phyloP scores from a whole-genome alignment of 257 asterid species.

The Scutellaria galericulata region DNA sequence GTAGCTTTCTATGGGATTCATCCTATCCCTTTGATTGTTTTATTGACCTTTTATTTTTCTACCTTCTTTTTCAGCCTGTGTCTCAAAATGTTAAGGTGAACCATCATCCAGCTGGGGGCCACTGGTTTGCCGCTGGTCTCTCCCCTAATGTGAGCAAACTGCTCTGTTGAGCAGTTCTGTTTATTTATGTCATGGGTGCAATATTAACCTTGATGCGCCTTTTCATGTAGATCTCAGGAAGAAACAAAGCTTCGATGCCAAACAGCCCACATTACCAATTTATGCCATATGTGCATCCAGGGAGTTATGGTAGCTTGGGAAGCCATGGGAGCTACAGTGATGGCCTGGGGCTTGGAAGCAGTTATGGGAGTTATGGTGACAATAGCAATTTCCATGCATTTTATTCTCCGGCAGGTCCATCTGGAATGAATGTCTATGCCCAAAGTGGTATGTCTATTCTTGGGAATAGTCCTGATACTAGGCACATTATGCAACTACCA shows the following conservation, averaged over 20 bases:
- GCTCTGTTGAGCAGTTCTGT: constrained; percentile 31
- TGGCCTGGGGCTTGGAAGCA: constrained; percentile 77
- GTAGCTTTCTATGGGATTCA: constrained; percentile 20
- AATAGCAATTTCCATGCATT: constrained; percentile 79
- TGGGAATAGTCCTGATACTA: constrained; percentile 92
- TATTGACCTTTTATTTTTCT: constrained; percentile 24
- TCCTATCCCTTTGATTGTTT: constrained; percentile 19
- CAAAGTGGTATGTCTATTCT: constrained; percentile 71
- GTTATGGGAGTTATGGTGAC: constrained; percentile 97
- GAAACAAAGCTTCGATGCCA: constrained; percentile 63
- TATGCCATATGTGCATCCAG: constrained; percentile 73
- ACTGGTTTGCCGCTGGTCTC: constrained; percentile 99
- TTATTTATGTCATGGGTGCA: constrained; percentile 23
- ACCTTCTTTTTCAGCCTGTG: constrained; percentile 64
- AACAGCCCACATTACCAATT: constrained; percentile 86
- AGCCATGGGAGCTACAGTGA: constrained; percentile 98
- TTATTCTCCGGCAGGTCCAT: constrained; percentile 88
- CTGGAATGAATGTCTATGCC: constrained; percentile 77
- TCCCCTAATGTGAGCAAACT: constrained; percentile 90
- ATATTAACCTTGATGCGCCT: constrained; percentile 27
- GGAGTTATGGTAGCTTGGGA: constrained; percentile 97
- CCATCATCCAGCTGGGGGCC: constrained; percentile 99
- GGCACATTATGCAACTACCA: constrained; percentile 73
- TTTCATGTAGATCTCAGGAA: constrained; percentile 74
- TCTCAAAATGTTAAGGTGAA: constrained; percentile 86